Evolutionary conservation across 352 stramenopile species (phyloP), one percentile per base, ranked within the genome.

Genomic region (Aphanomyces euteiches): DNA sequence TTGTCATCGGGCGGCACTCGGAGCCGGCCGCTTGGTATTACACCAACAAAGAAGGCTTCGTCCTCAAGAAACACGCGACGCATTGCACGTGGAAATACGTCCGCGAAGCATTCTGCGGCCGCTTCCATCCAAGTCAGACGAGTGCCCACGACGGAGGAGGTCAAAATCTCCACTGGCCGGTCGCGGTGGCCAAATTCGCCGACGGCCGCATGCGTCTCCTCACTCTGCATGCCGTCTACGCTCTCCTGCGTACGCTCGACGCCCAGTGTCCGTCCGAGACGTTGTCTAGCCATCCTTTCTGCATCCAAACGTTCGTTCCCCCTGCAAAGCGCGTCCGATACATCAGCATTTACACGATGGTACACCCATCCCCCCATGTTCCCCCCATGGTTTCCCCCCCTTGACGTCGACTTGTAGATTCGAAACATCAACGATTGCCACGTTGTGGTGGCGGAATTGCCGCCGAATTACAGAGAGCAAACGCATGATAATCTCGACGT

Each of bases 61-160:
- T 70, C 17, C 17, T 70, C 19, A 47, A 56, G 39, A 70, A 70
- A 28, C 64, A 70, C 54, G 7, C 19, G 50, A 2, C 47, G 15
- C 53, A 70, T 36, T 70, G 64, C 54, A 70, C 45, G 15, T 70
- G 64, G 64, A 70, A 70, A 39, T 13, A 28, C 36, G 64, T 70
- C 5, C 40, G 53, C 1, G 43, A 70, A 10, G 40, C 64, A 8
- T 61, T 70, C 21, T 70, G 64, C 21, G 64, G 64, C 2, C 47
- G 53, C 5, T 19, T 48, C 17, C 36, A 59, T 21, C 53, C 53
- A 4, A 38, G 19, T 2, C 5, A 53, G 13, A 8, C 34, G 5
- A 17, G 19, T 17, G 47, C 41, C 10, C 37, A 17, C 0, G 21
- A 8, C 3, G 37, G 13, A 37, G 45, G 28, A 28, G 15, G 28